Evolutionary conservation across 495 filamentous ascomycete species (phyloP).

Genomic region (Mytilinidion resinicola): DNA sequence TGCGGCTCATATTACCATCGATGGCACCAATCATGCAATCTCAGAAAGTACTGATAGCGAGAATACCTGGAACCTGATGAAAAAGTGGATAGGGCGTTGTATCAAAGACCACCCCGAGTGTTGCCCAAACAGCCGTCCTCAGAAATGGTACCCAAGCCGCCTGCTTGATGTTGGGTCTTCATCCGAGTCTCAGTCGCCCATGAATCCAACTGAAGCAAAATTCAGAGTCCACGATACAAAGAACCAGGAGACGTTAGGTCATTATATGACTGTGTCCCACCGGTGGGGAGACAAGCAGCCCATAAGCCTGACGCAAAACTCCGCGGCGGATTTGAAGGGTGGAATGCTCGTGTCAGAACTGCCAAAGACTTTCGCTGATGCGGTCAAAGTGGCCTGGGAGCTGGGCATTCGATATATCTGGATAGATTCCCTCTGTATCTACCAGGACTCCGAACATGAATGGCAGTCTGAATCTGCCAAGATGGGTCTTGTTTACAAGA

Average conservation of each 20-base stretch:
- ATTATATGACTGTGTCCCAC: background rate
- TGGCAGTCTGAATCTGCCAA: background rate
- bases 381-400: background rate
- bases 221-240: background rate
- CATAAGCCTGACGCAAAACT: background rate
- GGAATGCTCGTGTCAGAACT: background rate
- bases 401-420: background rate
- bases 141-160: background rate
- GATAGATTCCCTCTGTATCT: background rate
- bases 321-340: background rate
- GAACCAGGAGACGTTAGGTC: background rate
- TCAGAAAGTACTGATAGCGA: background rate
- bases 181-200: background rate
- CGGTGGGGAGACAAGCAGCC: background rate
- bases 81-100: background rate
- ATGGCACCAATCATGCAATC: background rate
- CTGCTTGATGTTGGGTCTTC: background rate
- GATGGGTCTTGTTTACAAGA: background rate
- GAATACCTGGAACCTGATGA: background rate
- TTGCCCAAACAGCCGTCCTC: background rate
- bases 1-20: background rate
- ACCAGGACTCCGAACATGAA: background rate
- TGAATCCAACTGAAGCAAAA: background rate
- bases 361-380: constrained; percentile 1
- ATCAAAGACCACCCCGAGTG: background rate